phyloP scores from a whole-genome alignment of 805 yeast genomes.

The Saccharomycopsis schoenii region DNA sequence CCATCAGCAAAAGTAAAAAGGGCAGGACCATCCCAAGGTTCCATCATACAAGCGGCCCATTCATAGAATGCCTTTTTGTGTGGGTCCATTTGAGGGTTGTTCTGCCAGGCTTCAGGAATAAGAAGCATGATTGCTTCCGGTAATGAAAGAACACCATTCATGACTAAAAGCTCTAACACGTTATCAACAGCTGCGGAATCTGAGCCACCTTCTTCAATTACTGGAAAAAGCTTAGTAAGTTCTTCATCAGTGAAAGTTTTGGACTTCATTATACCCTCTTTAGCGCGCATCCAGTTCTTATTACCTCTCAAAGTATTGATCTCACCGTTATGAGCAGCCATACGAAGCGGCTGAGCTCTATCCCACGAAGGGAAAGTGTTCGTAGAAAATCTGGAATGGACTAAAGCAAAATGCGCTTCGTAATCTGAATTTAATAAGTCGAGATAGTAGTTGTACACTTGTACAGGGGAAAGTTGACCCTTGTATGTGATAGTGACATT shows the following conservation, averaged over 20 bases:
- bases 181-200: slow-evolving; percentile 98
- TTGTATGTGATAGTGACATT: slow-evolving; percentile 88
- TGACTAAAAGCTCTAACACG: slow-evolving; percentile 82
- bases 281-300: slow-evolving; percentile 98
- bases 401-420: slow-evolving; percentile 92
- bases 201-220: slow-evolving; percentile 97
- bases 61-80: slow-evolving; percentile 91
- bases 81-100: slow-evolving; percentile 77
- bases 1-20: slow-evolving; percentile 94
- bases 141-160: slow-evolving; percentile 81
- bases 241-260: slow-evolving; percentile 74
- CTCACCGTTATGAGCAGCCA: slow-evolving; percentile 98
- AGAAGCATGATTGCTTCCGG: slow-evolving; percentile 97
- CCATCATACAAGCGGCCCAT: slow-evolving; percentile 99
- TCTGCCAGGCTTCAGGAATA: slow-evolving; percentile 98
- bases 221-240: slow-evolving; percentile 82
- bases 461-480: slow-evolving; percentile 95
- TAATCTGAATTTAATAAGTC: slow-evolving; percentile 86
- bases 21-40: slow-evolving; percentile 99
- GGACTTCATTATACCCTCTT: slow-evolving; percentile 94
- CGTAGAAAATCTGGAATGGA: slow-evolving; percentile 95
- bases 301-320: slow-evolving; percentile 95
- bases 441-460: slow-evolving; percentile 89
- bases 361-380: slow-evolving; percentile 99
- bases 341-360: slow-evolving; percentile 94